Conservation (phyloP, 1,284 basidiomycete species). For the Trichosporon sp. region DNA sequence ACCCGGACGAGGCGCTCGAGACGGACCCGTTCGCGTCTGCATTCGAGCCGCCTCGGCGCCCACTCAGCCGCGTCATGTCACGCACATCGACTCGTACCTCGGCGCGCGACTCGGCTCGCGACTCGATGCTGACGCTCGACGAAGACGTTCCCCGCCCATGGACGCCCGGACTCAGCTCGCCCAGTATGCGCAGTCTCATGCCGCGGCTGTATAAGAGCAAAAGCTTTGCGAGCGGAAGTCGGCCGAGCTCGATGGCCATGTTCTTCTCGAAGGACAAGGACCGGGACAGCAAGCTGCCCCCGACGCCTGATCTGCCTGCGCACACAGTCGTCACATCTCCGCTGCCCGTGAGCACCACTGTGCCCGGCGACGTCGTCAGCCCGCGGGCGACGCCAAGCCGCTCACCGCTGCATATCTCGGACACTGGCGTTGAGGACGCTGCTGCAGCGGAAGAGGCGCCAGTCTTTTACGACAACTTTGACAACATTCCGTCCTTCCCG, state of each 20-base stretch:
- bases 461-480: slow-evolving; percentile 19
- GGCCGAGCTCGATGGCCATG: slow-evolving; percentile 1
- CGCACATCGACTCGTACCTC: neutral
- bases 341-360: neutral
- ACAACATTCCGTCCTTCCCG: slow-evolving; percentile 1
- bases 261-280: slow-evolving; percentile 3
- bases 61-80: neutral
- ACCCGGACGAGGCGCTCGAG: neutral
- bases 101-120: neutral
- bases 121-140: neutral
- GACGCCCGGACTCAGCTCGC: neutral
- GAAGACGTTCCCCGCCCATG: neutral
- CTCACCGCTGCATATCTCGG: neutral
- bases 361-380: neutral
- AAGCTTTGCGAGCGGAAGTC: slow-evolving; percentile 5
- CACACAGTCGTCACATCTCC: neutral
- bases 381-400: neutral
- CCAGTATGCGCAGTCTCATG: neutral
- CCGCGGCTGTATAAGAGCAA: slow-evolving; percentile 17
- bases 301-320: neutral
- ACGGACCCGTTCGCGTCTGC: slow-evolving; percentile 34
- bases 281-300: neutral
- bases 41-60: slow-evolving; percentile 14
- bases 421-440: neutral
- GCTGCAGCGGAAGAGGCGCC: neutral